A percentile compares a stretch with the other conserved stretches of the same genome.
phyloP scores from a whole-genome alignment of 83 land plant genomes.

The Thuja plicata region DNA sequence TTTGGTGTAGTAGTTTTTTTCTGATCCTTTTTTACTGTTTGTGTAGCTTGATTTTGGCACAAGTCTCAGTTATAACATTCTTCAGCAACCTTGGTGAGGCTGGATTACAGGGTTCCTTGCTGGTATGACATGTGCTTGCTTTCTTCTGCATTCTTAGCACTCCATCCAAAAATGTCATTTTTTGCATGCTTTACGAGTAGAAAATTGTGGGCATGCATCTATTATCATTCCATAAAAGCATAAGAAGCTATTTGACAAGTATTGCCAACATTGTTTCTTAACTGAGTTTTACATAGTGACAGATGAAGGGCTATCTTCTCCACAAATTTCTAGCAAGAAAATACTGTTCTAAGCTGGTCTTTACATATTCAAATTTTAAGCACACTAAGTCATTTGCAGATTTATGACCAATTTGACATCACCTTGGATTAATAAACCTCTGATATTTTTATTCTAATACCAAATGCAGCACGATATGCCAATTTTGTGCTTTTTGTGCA shows the following conservation, averaged over 20 bases:
- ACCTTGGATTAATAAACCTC: background rate
- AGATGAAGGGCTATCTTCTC: background rate
- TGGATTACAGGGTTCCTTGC: conserved; percentile 52
- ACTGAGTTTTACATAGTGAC: conserved; percentile 6
- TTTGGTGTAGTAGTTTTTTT: background rate
- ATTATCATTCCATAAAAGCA: background rate
- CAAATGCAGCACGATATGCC: background rate
- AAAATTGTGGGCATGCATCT: background rate
- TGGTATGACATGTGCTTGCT: conserved; percentile 38
- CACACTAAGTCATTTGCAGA: background rate
- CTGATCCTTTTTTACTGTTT: background rate
- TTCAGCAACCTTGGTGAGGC: conserved; percentile 59
- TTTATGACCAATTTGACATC: background rate
- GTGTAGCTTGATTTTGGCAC: conserved; percentile 54
- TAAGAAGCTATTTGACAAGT: background rate
- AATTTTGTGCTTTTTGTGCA: background rate
- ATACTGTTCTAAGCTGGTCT: background rate
- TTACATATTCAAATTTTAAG: background rate
- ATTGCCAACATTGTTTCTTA: background rate
- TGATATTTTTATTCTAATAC: background rate
- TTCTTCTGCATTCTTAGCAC: background rate
- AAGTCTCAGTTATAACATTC: conserved; percentile 58
- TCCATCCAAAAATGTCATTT: background rate
- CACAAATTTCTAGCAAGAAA: background rate
- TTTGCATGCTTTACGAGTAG: background rate